Conservation (phyloP, 2,329 filamentous ascomycete species). For the Thelonectria blattea region DNA sequence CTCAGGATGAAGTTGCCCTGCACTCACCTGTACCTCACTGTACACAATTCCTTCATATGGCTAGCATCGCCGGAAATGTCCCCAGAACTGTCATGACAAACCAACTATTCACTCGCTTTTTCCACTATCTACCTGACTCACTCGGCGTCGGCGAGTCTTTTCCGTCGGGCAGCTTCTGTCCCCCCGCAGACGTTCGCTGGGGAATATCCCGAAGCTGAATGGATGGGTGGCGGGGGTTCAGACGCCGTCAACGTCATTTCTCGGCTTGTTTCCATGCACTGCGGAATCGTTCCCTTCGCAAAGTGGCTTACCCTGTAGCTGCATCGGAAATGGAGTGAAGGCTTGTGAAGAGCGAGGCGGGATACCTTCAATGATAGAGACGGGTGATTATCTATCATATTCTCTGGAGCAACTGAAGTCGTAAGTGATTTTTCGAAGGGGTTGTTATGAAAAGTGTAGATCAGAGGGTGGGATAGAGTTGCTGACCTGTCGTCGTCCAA, state of each 20-base stretch:
- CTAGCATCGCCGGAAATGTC: conserved; percentile 11
- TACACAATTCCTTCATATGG: conserved; percentile 4
- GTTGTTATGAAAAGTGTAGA: not conserved
- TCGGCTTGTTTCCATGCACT: not conserved
- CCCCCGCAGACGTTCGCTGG: not conserved
- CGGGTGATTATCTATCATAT: not conserved
- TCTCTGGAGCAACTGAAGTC: too few species aligned
- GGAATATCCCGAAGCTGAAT: not conserved
- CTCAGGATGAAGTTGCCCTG: not conserved
- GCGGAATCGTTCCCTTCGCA: conserved; percentile 3
- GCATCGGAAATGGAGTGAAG: not conserved
- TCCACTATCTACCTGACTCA: not conserved
- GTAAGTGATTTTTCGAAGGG: too few species aligned
- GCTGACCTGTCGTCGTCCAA: not conserved
- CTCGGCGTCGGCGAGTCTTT: not conserved
- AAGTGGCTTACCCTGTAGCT: not conserved
- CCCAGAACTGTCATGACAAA: not conserved
- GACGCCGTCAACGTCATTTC: not conserved
- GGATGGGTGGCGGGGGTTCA: not conserved
- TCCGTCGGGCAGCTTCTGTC: not conserved
- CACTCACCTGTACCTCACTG: too few species aligned
- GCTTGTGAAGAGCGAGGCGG: not conserved
- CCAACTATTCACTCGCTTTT: not conserved
- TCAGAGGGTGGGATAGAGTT: not conserved
- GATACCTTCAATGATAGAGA: not conserved